Evolutionary conservation across 106 monocot genomes (phyloP).

Genomic region (Dactylorhiza incarnata): DNA sequence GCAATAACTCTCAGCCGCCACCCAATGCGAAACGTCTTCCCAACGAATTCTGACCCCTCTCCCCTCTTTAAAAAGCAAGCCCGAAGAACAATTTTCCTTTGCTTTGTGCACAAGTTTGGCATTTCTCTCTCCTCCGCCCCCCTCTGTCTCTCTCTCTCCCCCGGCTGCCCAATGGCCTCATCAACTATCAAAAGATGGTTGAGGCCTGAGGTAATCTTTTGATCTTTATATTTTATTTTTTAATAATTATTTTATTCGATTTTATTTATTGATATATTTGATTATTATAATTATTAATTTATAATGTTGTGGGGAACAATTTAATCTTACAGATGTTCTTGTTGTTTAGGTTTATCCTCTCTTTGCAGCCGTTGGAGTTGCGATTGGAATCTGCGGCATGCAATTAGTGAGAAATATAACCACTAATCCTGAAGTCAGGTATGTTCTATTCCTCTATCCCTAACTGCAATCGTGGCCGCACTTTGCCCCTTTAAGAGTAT

Average conservation of each 20-base stretch:
- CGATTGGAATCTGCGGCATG: conserved; percentile 64
- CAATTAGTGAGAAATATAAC: conserved; percentile 63
- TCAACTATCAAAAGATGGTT: conserved; percentile 1
- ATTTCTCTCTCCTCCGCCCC: background rate
- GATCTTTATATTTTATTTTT: background rate
- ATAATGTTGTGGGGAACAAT: background rate
- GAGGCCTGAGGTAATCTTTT: conserved; percentile 1
- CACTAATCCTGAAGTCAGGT: conserved; percentile 87
- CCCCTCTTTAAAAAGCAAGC: background rate
- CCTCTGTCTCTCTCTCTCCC: background rate
- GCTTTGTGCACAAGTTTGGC: background rate
- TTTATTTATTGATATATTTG: background rate
- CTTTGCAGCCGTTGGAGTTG: conserved; percentile 55
- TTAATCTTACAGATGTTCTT: background rate
- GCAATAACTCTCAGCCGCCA: background rate
- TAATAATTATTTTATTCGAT: background rate
- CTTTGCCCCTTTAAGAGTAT: no score
- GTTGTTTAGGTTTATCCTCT: conserved; percentile 65
- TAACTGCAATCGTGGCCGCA: no score
- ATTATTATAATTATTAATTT: background rate
- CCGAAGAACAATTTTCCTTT: background rate
- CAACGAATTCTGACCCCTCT: background rate
- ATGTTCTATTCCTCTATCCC: no score
- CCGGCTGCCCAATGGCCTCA: background rate
- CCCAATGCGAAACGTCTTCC: background rate